These are phyloP conservation scores for Darksidea phi DNA, from an alignment of 495 filamentous ascomycete species.

Conservation along the genomic window DNA sequence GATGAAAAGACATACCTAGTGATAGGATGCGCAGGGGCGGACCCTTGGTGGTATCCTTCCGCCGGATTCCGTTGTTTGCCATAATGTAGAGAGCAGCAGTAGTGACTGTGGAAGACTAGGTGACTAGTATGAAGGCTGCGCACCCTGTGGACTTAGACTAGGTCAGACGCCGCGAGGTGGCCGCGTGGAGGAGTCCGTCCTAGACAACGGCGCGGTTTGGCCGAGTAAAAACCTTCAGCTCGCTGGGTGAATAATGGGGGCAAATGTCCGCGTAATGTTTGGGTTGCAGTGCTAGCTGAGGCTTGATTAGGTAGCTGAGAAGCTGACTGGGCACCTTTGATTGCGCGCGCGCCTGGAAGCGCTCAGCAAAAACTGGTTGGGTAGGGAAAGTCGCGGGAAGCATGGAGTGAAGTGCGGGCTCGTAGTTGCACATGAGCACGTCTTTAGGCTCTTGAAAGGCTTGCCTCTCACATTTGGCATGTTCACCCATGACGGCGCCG, in stretches of 20 bases:
- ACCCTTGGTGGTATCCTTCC: conserved; percentile 92
- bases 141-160: conserved; percentile 10
- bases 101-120: conserved; percentile 5
- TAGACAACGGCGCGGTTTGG: no score
- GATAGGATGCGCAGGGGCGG: conserved; percentile 89
- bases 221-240: not conserved
- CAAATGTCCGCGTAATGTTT: conserved; percentile 7
- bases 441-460: no score
- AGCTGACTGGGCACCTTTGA: not conserved
- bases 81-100: conserved; percentile 21
- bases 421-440: not conserved
- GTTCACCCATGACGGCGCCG: conserved; percentile 8
- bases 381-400: not conserved
- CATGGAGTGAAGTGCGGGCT: not conserved
- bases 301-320: not conserved
- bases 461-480: not conserved
- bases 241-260: conserved; percentile 2
- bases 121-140: not conserved
- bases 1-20: conserved; percentile 62
- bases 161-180: not conserved
- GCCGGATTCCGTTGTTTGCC: conserved; percentile 49
- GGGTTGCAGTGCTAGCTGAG: conserved; percentile 13
- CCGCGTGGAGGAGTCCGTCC: no score
- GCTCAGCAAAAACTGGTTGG: not conserved
- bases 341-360: not conserved